phyloP scores from a whole-genome alignment of 2,329 filamentous ascomycete species.

The Aspergillus sergii region DNA sequence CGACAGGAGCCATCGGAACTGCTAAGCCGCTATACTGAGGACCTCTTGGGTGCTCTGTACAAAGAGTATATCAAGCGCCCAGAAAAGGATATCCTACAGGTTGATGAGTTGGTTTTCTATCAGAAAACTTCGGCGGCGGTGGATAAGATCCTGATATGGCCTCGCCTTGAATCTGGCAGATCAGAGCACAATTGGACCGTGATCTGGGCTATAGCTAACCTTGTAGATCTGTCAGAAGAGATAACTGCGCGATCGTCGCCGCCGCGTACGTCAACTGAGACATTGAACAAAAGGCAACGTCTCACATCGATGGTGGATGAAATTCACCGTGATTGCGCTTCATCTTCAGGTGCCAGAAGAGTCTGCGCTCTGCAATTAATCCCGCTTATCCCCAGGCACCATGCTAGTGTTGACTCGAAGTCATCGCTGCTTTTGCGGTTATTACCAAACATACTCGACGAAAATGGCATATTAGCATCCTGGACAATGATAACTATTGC shows the following conservation, averaged over 20 bases:
- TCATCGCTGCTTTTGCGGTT: conserved; percentile 61
- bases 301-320: conserved; percentile 40
- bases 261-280: conserved; percentile 16
- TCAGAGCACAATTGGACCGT: conserved; percentile 45
- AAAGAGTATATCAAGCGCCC: conserved; percentile 74
- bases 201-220: conserved; percentile 42
- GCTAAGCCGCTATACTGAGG: conserved; percentile 56
- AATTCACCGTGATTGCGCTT: conserved; percentile 38
- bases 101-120: conserved; percentile 73
- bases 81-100: conserved; percentile 71
- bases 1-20: conserved; percentile 40
- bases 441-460: conserved; percentile 65
- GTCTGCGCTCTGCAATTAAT: conserved; percentile 58
- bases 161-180: conserved; percentile 36
- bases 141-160: conserved; percentile 37
- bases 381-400: conserved; percentile 53
- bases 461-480: conserved; percentile 65
- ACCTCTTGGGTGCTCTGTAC: conserved; percentile 72
- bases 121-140: conserved; percentile 34
- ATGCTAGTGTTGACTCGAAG: conserved; percentile 56
- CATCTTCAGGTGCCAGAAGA: conserved; percentile 42
- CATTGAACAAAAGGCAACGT: conserved; percentile 39
- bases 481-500: conserved; percentile 87
- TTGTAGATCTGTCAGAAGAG: conserved; percentile 43
- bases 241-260: conserved; percentile 16